These are phyloP conservation scores for Fulvia fulva DNA, from an alignment of 2,329 filamentous ascomycete genomes.

Conservation along the genomic window DNA sequence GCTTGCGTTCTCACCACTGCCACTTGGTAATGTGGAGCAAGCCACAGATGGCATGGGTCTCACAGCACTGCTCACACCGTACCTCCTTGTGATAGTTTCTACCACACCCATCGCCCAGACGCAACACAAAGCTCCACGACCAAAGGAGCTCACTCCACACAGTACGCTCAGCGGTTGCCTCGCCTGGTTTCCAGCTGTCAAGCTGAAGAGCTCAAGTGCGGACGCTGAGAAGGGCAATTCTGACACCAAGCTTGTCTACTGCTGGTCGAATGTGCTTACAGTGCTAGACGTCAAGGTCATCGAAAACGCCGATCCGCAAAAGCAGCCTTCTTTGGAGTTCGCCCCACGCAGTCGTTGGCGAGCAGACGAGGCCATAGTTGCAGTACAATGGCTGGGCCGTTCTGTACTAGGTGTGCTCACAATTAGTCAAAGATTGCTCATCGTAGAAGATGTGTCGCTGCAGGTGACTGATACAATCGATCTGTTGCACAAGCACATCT, in stretches of 20 bases:
- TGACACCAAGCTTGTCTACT: slow-evolving; percentile 87
- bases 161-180: slow-evolving; percentile 89
- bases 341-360: slow-evolving; percentile 82
- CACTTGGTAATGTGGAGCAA: slow-evolving; percentile 89
- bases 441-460: slow-evolving; percentile 84
- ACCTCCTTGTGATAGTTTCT: slow-evolving; percentile 92
- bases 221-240: slow-evolving; percentile 62
- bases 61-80: slow-evolving; percentile 93
- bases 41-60: slow-evolving; percentile 82
- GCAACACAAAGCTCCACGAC: slow-evolving; percentile 86
- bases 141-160: slow-evolving; percentile 86
- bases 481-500: slow-evolving; percentile 85
- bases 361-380: slow-evolving; percentile 90
- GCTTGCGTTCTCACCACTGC: slow-evolving; percentile 82
- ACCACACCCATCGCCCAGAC: slow-evolving; percentile 95
- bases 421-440: slow-evolving; percentile 87
- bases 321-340: slow-evolving; percentile 74
- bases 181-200: slow-evolving; percentile 96
- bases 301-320: slow-evolving; percentile 62
- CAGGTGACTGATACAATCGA: slow-evolving; percentile 94
- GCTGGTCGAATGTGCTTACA: slow-evolving; percentile 97
- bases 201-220: slow-evolving; percentile 63
- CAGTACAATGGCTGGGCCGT: slow-evolving; percentile 92
- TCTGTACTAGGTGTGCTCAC: slow-evolving; percentile 90
- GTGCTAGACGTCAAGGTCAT: slow-evolving; percentile 82